A percentile compares a stretch with the other conserved stretches of the same genome.
Evolutionary conservation across 257 asterid species (phyloP).

Genomic region (Cinchona pubescens): DNA sequence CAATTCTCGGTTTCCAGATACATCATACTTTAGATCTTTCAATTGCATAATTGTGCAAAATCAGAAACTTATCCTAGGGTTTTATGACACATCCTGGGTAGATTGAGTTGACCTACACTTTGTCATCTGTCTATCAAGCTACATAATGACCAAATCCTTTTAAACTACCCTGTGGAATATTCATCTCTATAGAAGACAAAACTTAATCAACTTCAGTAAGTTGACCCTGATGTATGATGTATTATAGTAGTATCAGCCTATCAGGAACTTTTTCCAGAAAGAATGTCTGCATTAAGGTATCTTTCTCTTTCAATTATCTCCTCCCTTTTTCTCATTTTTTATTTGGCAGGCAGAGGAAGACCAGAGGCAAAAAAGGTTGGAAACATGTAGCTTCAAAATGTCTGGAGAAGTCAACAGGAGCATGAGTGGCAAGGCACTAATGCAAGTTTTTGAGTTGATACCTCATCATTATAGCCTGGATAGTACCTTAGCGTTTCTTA

Average conservation of each 20-base stretch:
- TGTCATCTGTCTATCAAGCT: not conserved
- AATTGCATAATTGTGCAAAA: not conserved
- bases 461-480: not conserved
- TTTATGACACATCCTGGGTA: not conserved
- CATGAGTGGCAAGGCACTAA: slow-evolving; percentile 58
- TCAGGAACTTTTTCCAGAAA: not conserved
- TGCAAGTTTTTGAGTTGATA: not conserved
- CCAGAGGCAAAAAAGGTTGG: slow-evolving; percentile 8
- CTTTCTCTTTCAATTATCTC: not conserved
- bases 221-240: not conserved
- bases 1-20: not conserved
- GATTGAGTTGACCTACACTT: not conserved
- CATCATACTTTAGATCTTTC: not conserved
- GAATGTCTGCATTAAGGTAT: not conserved
- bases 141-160: not conserved
- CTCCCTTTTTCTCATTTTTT: not conserved
- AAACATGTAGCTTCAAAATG: slow-evolving; percentile 10
- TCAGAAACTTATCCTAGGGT: too few species aligned
- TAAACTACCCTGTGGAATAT: not conserved
- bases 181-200: not conserved
- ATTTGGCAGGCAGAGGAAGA: not conserved
- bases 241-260: not conserved
- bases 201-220: slow-evolving; percentile 3
- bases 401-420: slow-evolving; percentile 34
- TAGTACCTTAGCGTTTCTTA: not conserved